phyloP scores from a whole-genome alignment of 768 basidiomycete species.

The Udeniomyces megalosporus region DNA sequence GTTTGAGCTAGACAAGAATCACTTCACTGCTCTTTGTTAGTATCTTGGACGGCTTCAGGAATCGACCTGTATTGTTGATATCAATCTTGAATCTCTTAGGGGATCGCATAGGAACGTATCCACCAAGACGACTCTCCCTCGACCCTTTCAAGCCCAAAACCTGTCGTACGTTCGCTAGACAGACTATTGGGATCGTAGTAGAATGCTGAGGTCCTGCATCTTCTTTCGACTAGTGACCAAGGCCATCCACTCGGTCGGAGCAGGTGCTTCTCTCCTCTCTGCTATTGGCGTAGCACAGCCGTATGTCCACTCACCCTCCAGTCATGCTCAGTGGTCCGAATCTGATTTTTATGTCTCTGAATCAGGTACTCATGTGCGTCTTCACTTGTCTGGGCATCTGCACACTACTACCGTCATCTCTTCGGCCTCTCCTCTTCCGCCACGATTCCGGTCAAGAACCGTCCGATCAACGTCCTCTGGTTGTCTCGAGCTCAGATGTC shows the following conservation, averaged over 20 bases:
- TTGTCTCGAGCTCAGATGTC: conserved; percentile 22
- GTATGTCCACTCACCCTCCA: not conserved
- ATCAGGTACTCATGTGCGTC: conserved; percentile 23
- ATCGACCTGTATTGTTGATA: too few relatives aligned
- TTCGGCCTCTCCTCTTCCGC: conserved; percentile 22
- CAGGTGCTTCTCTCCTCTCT: conserved; percentile 25
- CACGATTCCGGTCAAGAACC: not conserved
- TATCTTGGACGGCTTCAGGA: too few relatives aligned
- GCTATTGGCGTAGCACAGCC: conserved; percentile 20
- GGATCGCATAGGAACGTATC: conserved; percentile 26
- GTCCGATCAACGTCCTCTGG: conserved; percentile 25
- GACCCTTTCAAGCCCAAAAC: conserved; percentile 23
- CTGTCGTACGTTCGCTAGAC: conserved; percentile 20
- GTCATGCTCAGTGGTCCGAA: not conserved
- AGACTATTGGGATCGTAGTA: not conserved
- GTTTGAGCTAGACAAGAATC: conserved; percentile 23
- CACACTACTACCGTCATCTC: conserved; percentile 26
- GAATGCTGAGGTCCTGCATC: not conserved
- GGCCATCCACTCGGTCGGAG: conserved; percentile 26
- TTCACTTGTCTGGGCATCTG: conserved; percentile 24
- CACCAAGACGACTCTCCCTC: conserved; percentile 22
- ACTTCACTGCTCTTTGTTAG: conserved; percentile 25
- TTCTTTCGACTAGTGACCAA: conserved; percentile 18
- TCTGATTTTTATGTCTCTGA: not conserved
- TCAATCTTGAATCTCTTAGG: too few relatives aligned